Base-by-base conservation (phyloP, 2,329 filamentous ascomycete species). In the Fusarium gaditjirri region DNA sequence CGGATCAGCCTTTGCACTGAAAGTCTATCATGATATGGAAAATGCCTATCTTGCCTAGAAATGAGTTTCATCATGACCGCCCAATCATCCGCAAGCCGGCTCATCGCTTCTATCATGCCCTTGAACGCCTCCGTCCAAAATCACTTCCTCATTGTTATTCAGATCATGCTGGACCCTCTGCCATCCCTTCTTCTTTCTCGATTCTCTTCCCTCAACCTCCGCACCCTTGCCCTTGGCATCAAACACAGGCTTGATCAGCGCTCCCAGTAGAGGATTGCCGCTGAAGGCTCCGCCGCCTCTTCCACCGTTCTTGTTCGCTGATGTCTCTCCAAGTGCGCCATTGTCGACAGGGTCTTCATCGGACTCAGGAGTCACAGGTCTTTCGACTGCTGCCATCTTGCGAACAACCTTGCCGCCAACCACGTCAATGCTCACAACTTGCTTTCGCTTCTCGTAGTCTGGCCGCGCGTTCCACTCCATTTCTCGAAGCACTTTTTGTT, bases 391-490 rank as follows among this genome's bases (percentile, higher is more conserved):
- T 21, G 88, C 89, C 88, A 93, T 93, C 74, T 89, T 89, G 66
- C 88, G 89, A 8, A 96, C 90, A 6, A 97, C 90, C 75, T 92
- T 94, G 23, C 92, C 91, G 1, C 91, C 92, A 13, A 91, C 90
- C 2, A 97, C 83, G 79, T 97, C 94, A 68, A 97, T 93, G 77
- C 93, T 95, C 73, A 97, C 88, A 2, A 98, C 92, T 67, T 96
- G 91, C 75, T 88, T 90, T 65, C 93, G 88, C 86, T 95, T 97
- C 84, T 98, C 95, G 81, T 94, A 97, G 70, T 97, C 95, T 0
- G 94, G 94, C 56, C 89, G 86, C 8, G 92, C 91, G 74, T 92
- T 93, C 91, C 94, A 97, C 77, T 97, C 93, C 86, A 96, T 91
- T 81, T 97, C 94, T 9, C 94, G 86, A 74, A 97, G 82, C 7